Conservation (phyloP, 2,329 filamentous ascomycete species). For the Aspergillus cejpii region DNA sequence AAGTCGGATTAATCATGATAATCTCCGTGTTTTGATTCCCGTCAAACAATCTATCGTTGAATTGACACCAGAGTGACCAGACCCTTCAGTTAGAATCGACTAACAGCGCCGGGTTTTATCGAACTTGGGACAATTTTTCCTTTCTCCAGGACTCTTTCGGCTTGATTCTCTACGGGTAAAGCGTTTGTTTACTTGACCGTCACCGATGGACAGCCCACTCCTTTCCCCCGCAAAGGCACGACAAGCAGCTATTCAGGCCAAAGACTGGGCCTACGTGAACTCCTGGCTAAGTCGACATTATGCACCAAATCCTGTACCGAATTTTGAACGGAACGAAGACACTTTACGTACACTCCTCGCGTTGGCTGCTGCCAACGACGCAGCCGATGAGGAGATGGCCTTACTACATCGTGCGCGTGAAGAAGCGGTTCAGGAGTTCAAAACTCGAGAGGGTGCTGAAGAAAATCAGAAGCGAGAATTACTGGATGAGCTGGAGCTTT, state of each 20-base stretch:
- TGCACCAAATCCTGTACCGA: constrained; percentile 55
- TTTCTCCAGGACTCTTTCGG: no score
- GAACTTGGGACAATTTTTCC: no score
- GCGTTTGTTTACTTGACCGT: constrained; percentile 9
- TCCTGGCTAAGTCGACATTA: constrained; percentile 71
- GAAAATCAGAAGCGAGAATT: constrained; percentile 38
- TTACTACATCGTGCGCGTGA: constrained; percentile 34
- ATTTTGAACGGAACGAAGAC: constrained; percentile 80
- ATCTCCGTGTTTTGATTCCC: not conserved
- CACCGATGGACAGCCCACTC: constrained; percentile 38
- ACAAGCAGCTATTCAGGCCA: constrained; percentile 71
- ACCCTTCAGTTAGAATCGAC: no score
- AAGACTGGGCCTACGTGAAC: constrained; percentile 87
- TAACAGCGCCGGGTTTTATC: no score
- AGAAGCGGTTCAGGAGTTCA: constrained; percentile 31
- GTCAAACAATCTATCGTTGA: not conserved
- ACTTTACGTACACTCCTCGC: constrained; percentile 70
- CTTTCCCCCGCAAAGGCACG: constrained; percentile 60
- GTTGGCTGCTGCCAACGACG: constrained; percentile 68
- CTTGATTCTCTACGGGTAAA: no score
- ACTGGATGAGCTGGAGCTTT: constrained; percentile 49
- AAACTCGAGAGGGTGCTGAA: constrained; percentile 24
- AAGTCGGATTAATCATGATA: constrained; percentile 1
- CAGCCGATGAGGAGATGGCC: constrained; percentile 46
- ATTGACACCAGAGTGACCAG: no score